phyloP scores from a whole-genome alignment of 1,284 basidiomycete species.

The Malassezia pachydermatis region DNA sequence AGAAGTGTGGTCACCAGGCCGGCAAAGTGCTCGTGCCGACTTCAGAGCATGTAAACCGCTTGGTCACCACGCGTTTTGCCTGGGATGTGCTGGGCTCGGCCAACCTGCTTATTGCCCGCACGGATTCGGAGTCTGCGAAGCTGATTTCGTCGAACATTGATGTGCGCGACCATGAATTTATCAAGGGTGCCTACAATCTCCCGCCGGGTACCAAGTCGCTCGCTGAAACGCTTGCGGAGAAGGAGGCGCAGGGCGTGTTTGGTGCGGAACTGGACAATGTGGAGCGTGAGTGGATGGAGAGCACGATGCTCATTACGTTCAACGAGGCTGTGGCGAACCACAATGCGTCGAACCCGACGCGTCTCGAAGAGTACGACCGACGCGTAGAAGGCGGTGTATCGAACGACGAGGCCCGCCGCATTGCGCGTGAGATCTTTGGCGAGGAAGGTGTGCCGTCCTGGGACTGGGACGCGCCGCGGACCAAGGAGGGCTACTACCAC shows the following conservation, averaged over 20 bases:
- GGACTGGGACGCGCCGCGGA: slow-evolving; percentile 86
- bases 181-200: slow-evolving; percentile 44
- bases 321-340: slow-evolving; percentile 60
- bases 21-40: slow-evolving; percentile 85
- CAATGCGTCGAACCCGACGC: slow-evolving; percentile 47
- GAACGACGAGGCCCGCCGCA: slow-evolving; percentile 61
- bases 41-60: slow-evolving; percentile 70
- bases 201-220: slow-evolving; percentile 31
- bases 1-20: slow-evolving; percentile 74
- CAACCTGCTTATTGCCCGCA: slow-evolving; percentile 78
- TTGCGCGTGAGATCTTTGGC: slow-evolving; percentile 65
- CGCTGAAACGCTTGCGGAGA: slow-evolving; percentile 37
- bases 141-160: slow-evolving; percentile 77
- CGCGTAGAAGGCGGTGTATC: slow-evolving; percentile 62
- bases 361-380: slow-evolving; percentile 52
- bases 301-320: slow-evolving; percentile 58
- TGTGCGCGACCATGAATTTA: slow-evolving; percentile 55
- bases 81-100: slow-evolving; percentile 75
- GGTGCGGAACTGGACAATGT: slow-evolving; percentile 38
- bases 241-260: slow-evolving; percentile 32
- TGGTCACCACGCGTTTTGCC: slow-evolving; percentile 74
- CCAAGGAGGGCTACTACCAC: slow-evolving; percentile 83
- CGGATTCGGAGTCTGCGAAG: slow-evolving; percentile 80
- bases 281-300: slow-evolving; percentile 46
- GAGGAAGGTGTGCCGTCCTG: slow-evolving; percentile 58